Evolutionary conservation across 208 protist species (phyloP), one percentile per base, ranked within the genome.

Genomic region (Wallacemonas collosoma): DNA sequence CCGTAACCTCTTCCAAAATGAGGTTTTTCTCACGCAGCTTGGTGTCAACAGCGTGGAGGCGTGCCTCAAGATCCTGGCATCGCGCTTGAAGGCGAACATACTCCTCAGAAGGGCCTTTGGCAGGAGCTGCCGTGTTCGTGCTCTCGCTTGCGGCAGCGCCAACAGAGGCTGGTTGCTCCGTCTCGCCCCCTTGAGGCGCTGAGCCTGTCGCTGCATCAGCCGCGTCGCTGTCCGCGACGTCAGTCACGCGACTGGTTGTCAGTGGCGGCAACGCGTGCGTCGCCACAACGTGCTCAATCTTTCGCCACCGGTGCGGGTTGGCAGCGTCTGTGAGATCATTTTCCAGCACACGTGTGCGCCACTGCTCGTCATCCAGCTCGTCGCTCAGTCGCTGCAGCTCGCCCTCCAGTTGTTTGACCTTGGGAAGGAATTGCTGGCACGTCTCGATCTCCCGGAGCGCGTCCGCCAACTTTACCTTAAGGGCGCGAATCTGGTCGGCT

Each of bases 11-110:
- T 45, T 98, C 95, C 8, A 98, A 71, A 65, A 99, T 96, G 11
- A 99, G 89, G 45, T 98, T 90, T 85, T 99, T 98, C 80, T 99
- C 98, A 36, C 98, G 87, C 58, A 99, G 89, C 82, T 96, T 89
- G 65, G 98, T 95, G 73, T 98, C 97, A 71, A 98, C 87, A 41
- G 75, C 70, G 76, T 97, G 93, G 14, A 99, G 76, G 39, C 92
- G 90, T 45, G 90, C 83, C 77, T 98, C 95, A 47, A 99, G 84
- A 56, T 96, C 83, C 73, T 96, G 87, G 62, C 93, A 86, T 43
- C 97, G 95, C 36, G 86, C 78, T 57, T 93, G 81, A 26, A 99
- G 81, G 2, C 94, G 82, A n/a, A 97, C 80, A 72, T 89, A 90
- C 67, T 94, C 87, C 36, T 87, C 82, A 8, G 80, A 97, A 26